Conservation (phyloP, 2,329 filamentous ascomycete genomes). For the Exophiala lecanii-corni region DNA sequence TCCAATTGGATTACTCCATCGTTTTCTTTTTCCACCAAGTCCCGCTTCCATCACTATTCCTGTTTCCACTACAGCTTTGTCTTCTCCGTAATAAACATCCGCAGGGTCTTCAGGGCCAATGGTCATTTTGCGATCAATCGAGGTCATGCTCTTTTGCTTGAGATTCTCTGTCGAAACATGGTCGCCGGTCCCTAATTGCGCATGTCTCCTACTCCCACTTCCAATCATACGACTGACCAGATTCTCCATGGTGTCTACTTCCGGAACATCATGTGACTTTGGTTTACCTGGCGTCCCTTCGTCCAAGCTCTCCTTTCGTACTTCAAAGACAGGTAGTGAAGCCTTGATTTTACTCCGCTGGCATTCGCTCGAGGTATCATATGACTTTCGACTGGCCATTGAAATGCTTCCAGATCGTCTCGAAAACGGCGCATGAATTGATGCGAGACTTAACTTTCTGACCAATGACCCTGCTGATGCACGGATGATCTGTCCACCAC, state of each 20-base stretch:
- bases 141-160: slow-evolving; percentile 3
- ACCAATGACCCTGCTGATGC: slow-evolving; percentile 82
- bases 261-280: slow-evolving; percentile 20
- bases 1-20: slow-evolving; percentile 28
- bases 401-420: slow-evolving; percentile 61
- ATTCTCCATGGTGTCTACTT: slow-evolving; percentile 26
- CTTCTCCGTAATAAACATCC: slow-evolving; percentile 18
- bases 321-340: slow-evolving; percentile 19
- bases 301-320: slow-evolving; percentile 23
- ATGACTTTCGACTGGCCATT: slow-evolving; percentile 30
- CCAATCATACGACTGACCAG: slow-evolving; percentile 27
- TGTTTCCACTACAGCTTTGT: slow-evolving; percentile 13
- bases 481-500: slow-evolving; percentile 66
- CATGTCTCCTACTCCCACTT: slow-evolving; percentile 8
- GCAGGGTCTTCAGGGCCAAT: slow-evolving; percentile 23
- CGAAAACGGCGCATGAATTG: slow-evolving; percentile 70
- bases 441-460: slow-evolving; percentile 78
- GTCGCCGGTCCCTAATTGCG: no score
- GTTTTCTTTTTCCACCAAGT: slow-evolving; percentile 20
- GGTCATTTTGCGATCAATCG: slow-evolving; percentile 4
- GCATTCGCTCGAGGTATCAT: slow-evolving; percentile 20
- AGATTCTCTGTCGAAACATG: slow-evolving; percentile 8
- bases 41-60: slow-evolving; percentile 14
- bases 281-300: slow-evolving; percentile 8
- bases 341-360: slow-evolving; percentile 14